These are phyloP conservation scores for Paramecium primaurelia DNA, from an alignment of 73 alveolate species.

Conservation along the genomic window DNA sequence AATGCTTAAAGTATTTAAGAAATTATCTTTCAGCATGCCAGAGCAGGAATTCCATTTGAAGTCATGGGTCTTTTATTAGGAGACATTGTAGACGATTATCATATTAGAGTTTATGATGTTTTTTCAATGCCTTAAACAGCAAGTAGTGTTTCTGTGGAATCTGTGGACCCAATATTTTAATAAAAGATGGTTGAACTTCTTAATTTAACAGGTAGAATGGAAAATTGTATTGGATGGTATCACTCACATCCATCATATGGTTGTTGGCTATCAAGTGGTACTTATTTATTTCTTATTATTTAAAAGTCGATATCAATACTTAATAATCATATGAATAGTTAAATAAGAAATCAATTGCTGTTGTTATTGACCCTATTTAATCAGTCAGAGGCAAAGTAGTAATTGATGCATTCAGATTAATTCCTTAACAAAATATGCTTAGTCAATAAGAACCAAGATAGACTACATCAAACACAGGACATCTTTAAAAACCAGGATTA, in stretches of 20 bases:
- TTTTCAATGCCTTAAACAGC: slow-evolving; percentile 99
- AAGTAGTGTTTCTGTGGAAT: slow-evolving; percentile 98
- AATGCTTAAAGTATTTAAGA: slow-evolving; percentile 72
- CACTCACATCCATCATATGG: slow-evolving; percentile 99
- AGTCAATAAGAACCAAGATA: slow-evolving; percentile 96
- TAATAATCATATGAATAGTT: slow-evolving; percentile 97
- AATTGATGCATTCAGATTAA: slow-evolving; percentile 98
- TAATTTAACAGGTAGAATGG: slow-evolving; percentile 97
- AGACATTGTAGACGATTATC: slow-evolving; percentile 94
- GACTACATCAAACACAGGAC: slow-evolving; percentile 99
- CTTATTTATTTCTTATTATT: not conserved
- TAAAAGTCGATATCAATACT: slow-evolving; percentile 86
- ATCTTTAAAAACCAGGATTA: slow-evolving; percentile 84
- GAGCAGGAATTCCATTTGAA: slow-evolving; percentile 99
- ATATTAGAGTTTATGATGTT: slow-evolving; percentile 98
- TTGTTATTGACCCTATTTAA: slow-evolving; percentile 99
- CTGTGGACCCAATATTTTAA: slow-evolving; percentile 99
- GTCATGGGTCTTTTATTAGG: slow-evolving; percentile 99
- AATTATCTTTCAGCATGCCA: slow-evolving; percentile 64
- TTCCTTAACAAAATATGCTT: slow-evolving; percentile 86
- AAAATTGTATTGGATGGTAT: slow-evolving; percentile 99
- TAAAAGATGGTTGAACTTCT: slow-evolving; percentile 99
- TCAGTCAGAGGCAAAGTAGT: slow-evolving; percentile 99
- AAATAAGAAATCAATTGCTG: slow-evolving; percentile 98
- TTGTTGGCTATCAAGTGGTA: slow-evolving; percentile 96